Evolutionary conservation across 352 stramenopile genomes (phyloP).

Genomic region (Phytophthora hybrid): DNA sequence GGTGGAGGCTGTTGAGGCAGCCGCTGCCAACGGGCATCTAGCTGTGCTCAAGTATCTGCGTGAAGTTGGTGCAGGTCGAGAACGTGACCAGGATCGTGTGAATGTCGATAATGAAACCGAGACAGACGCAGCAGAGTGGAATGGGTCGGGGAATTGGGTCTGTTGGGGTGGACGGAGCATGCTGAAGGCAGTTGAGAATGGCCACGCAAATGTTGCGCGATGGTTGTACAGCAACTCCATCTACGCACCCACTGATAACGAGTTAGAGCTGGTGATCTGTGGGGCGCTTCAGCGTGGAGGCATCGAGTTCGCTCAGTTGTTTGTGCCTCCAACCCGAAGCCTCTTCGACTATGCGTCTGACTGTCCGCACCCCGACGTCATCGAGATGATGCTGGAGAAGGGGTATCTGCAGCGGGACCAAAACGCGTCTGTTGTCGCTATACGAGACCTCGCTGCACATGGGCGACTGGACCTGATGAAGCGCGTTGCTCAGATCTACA

Average conservation of each 20-base stretch:
- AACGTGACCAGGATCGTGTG: neutral
- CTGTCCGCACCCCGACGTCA: neutral
- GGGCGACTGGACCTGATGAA: neutral
- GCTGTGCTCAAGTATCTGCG: neutral
- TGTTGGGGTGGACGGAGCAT: neutral
- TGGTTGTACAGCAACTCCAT: neutral
- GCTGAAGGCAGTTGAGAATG: neutral
- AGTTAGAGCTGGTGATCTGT: neutral
- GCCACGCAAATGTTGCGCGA: neutral
- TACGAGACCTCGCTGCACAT: neutral
- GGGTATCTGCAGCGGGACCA: neutral
- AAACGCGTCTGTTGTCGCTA: neutral
- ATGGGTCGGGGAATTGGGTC: neutral
- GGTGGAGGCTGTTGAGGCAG: neutral
- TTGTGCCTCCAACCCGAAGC: neutral
- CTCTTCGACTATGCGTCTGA: neutral
- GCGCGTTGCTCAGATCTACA: neutral
- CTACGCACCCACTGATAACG: neutral
- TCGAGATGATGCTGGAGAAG: neutral
- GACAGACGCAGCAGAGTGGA: neutral
- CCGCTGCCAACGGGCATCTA: neutral
- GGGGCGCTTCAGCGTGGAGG: neutral
- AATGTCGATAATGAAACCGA: neutral
- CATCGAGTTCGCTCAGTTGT: neutral
- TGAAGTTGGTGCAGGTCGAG: neutral